A percentile compares a stretch with the other conserved stretches of the same genome.
Conservation (phyloP, 164 flowering plant genomes). For the Sedum album region DNA sequence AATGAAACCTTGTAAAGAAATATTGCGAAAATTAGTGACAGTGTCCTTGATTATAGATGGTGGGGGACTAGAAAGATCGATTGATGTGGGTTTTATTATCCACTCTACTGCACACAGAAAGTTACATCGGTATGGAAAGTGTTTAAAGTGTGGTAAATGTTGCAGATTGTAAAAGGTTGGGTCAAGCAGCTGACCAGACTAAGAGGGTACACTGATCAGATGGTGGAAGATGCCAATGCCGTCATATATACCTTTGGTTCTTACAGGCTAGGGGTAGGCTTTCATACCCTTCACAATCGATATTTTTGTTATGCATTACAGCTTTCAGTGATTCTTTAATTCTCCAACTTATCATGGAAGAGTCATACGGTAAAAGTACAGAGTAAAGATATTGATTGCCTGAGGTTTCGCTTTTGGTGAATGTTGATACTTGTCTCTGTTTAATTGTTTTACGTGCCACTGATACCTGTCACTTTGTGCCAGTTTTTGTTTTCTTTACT, state of each 20-base stretch:
- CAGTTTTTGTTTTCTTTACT: not conserved
- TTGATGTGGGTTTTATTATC: not conserved
- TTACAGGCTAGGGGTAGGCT: constrained; percentile 57
- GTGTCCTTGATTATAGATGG: not conserved
- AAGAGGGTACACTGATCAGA: constrained; percentile 61
- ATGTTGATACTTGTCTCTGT: not conserved
- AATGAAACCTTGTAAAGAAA: not conserved
- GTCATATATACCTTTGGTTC: constrained; percentile 68
- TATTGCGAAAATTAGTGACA: not conserved
- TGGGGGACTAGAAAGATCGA: not conserved
- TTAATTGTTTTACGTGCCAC: too few species aligned
- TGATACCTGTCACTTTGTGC: not conserved
- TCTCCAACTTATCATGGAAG: not conserved
- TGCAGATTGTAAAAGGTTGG: constrained; percentile 57
- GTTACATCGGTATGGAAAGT: not conserved
- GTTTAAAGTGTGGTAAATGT: not conserved
- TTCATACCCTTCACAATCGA: not conserved
- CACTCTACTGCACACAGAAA: not conserved
- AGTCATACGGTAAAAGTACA: not conserved
- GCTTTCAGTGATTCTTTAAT: not conserved
- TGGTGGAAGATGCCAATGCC: constrained; percentile 82
- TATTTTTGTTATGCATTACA: not conserved
- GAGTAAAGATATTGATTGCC: not conserved
- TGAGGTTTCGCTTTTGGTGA: not conserved
- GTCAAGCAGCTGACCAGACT: constrained; percentile 58